These are phyloP conservation scores for Aspergillus melleus DNA, from an alignment of 2,329 filamentous ascomycete genomes.

Conservation along the genomic window DNA sequence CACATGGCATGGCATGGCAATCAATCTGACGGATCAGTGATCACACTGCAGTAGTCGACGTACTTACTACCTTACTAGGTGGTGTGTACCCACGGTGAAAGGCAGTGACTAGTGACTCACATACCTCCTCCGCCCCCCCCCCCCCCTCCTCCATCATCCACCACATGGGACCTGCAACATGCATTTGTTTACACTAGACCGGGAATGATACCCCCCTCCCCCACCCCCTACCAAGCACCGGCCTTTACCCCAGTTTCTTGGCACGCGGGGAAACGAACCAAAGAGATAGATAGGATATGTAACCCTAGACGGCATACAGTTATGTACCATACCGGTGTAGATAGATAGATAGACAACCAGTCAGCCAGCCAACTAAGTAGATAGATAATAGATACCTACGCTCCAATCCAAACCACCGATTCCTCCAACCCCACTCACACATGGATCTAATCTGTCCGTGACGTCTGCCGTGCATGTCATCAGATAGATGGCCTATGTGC, in stretches of 20 bases:
- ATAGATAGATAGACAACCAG: neutral
- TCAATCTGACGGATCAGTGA: neutral
- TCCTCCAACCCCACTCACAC: no score
- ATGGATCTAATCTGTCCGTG: no score
- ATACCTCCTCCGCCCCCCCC: no score
- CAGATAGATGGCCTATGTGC: no score
- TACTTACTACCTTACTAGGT: no score
- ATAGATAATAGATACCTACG: no score
- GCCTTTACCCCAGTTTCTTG: constrained; percentile 4
- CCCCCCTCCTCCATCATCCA: neutral
- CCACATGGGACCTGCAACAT: neutral
- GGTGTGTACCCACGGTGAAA: no score
- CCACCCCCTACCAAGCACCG: constrained; percentile 8
- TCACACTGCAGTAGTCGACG: neutral
- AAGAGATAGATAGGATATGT: neutral
- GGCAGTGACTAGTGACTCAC: neutral
- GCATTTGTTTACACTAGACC: no score
- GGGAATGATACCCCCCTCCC: neutral
- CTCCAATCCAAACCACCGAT: no score
- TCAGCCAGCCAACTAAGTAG: neutral
- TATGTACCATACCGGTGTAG: neutral
- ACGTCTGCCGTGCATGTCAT: no score
- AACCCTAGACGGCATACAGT: no score
- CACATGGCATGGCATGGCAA: no score
- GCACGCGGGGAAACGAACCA: neutral